Conservation (phyloP, 2,329 filamentous ascomycete genomes). For the Aurifilum marmelostoma region DNA sequence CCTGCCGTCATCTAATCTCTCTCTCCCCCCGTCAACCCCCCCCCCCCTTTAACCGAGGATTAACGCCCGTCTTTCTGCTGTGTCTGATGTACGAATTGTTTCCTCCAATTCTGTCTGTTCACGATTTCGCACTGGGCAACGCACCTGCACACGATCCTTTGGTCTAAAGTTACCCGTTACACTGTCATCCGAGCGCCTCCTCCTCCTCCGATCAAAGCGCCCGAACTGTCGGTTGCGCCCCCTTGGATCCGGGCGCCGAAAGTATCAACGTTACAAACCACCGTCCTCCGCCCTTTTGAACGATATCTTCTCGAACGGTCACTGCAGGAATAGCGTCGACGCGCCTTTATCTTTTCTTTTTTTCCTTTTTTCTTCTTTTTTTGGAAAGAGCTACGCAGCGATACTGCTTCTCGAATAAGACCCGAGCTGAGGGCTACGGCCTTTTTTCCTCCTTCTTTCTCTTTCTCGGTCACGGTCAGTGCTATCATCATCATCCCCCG, state of each 20-base stretch:
- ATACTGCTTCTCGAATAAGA: slow-evolving; percentile 4
- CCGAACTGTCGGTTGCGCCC: slow-evolving; percentile 5
- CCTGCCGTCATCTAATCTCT: slow-evolving; percentile 21
- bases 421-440: slow-evolving; percentile 5
- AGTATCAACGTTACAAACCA: not conserved
- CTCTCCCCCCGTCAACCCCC: slow-evolving; percentile 11
- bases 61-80: slow-evolving; percentile 14
- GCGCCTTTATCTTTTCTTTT: not conserved
- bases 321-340: not conserved
- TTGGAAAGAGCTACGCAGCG: not conserved
- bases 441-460: not conserved
- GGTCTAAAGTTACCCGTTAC: slow-evolving; percentile 20
- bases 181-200: slow-evolving; percentile 20
- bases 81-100: slow-evolving; percentile 29
- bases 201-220: slow-evolving; percentile 20
- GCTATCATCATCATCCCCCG: slow-evolving; percentile 2
- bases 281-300: not conserved
- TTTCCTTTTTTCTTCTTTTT: not conserved
- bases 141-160: slow-evolving; percentile 7
- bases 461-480: slow-evolving; percentile 13
- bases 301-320: not conserved
- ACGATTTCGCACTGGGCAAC: slow-evolving; percentile 1
- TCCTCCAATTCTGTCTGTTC: slow-evolving; percentile 16
- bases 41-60: slow-evolving; percentile 7
- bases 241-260: slow-evolving; percentile 17